Percentiles rank a stretch among this genome's conserved stretches.
These are phyloP conservation scores for Beauveria sp. DNA, from an alignment of 2,329 filamentous ascomycete genomes.

Conservation along the genomic window DNA sequence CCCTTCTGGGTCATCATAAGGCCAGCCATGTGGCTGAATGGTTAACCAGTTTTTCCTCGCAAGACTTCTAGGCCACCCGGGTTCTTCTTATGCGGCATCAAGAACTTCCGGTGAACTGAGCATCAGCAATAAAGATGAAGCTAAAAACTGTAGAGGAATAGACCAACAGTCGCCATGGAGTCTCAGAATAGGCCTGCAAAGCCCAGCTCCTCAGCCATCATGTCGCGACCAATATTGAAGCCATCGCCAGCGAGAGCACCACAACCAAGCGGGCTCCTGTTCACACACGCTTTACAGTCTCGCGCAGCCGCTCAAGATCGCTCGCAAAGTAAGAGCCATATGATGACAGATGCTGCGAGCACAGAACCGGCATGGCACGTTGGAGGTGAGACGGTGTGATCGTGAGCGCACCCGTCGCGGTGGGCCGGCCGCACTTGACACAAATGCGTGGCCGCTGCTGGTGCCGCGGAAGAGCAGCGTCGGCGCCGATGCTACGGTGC, in stretches of 20 bases:
- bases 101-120: background rate
- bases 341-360: background rate
- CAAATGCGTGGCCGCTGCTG: too few relatives aligned
- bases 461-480: too few relatives aligned
- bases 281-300: background rate
- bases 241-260: background rate
- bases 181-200: background rate
- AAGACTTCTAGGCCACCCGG: background rate
- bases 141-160: background rate
- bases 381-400: background rate
- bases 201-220: background rate
- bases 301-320: background rate
- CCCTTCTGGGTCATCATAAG: constrained; percentile 63
- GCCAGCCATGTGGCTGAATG: constrained; percentile 30
- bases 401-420: too few relatives aligned
- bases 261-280: background rate
- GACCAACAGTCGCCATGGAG: background rate
- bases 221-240: background rate
- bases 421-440: too few relatives aligned
- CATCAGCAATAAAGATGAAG: background rate
- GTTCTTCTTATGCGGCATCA: background rate
- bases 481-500: too few relatives aligned
- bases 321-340: background rate
- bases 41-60: constrained; percentile 52
- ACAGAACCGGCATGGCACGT: background rate